Conservation (phyloP, 768 basidiomycete species). For the Naematelia encephala region DNA sequence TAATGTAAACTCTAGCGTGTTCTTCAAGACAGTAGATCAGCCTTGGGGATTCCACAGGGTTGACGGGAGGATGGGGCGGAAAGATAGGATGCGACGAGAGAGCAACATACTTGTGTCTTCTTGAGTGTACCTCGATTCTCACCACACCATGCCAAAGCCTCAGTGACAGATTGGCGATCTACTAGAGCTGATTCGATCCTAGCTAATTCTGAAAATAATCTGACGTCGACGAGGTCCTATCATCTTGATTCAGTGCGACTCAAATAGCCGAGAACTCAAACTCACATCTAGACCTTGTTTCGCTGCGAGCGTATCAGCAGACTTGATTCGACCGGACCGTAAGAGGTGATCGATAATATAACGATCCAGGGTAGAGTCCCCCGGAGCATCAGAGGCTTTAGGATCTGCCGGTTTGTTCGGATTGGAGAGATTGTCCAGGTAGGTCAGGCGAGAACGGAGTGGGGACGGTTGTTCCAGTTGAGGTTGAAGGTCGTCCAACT, state of each 20-base stretch:
- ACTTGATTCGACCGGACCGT: constrained; percentile 69
- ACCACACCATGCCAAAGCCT: constrained; percentile 91
- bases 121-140: constrained; percentile 91
- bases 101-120: constrained; percentile 71
- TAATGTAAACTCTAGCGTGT: constrained; percentile 91
- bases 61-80: too few relatives aligned
- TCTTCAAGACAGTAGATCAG: constrained; percentile 61
- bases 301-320: constrained; percentile 71
- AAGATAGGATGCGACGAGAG: not conserved
- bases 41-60: not conserved
- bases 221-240: constrained; percentile 69
- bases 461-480: constrained; percentile 20
- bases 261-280: constrained; percentile 13
- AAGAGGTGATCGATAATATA: constrained; percentile 94
- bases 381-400: too few relatives aligned
- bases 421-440: constrained; percentile 16
- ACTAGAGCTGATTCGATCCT: constrained; percentile 78
- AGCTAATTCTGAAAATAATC: constrained; percentile 82
- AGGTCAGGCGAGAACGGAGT: constrained; percentile 21
- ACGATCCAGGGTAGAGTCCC: constrained; percentile 61
- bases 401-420: not conserved
- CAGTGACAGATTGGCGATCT: constrained; percentile 67
- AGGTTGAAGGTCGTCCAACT: constrained; percentile 46
- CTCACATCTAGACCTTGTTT: constrained; percentile 76
- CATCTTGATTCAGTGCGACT: not conserved